These are phyloP conservation scores for Epithemia pelagica DNA, from an alignment of 108 stramenopile species.

Conservation along the genomic window DNA sequence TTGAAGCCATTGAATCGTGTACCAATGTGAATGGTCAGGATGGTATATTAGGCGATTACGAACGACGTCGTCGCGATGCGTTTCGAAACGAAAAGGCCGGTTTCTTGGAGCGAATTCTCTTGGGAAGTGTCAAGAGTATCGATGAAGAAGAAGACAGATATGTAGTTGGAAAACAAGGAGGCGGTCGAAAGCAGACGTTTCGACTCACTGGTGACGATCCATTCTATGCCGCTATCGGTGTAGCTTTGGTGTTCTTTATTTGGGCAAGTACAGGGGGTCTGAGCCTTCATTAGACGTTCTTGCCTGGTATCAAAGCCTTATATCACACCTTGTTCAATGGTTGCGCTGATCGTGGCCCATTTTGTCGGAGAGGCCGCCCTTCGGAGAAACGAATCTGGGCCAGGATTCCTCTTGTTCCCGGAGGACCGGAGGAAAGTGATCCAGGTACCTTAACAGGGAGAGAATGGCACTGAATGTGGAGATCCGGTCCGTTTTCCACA, in stretches of 20 bases:
- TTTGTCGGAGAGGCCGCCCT: no score
- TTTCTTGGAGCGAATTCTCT: conserved; percentile 33
- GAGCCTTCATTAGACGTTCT: conserved; percentile 20
- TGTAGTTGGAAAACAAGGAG: conserved; percentile 70
- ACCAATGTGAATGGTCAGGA: conserved; percentile 52
- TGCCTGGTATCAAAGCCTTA: no score
- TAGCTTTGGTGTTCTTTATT: conserved; percentile 50
- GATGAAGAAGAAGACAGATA: conserved; percentile 56
- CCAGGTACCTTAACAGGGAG: no score
- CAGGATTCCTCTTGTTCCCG: no score
- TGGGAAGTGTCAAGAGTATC: conserved; percentile 48
- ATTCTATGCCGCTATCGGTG: conserved; percentile 60
- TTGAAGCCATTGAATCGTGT: conserved; percentile 65
- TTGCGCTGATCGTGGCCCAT: no score
- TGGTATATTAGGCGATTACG: conserved; percentile 49
- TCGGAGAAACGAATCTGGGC: no score
- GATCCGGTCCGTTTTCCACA: no score
- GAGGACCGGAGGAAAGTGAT: no score
- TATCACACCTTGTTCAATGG: no score
- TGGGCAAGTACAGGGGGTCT: conserved; percentile 55
- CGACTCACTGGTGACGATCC: conserved; percentile 70
- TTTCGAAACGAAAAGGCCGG: conserved; percentile 31
- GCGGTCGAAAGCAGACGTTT: conserved; percentile 30
- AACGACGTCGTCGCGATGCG: conserved; percentile 33
- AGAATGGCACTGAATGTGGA: no score